Evolutionary conservation across 2,329 filamentous ascomycete species (phyloP), one percentile per base, ranked within the genome.

Genomic region (Knufia fluminis): DNA sequence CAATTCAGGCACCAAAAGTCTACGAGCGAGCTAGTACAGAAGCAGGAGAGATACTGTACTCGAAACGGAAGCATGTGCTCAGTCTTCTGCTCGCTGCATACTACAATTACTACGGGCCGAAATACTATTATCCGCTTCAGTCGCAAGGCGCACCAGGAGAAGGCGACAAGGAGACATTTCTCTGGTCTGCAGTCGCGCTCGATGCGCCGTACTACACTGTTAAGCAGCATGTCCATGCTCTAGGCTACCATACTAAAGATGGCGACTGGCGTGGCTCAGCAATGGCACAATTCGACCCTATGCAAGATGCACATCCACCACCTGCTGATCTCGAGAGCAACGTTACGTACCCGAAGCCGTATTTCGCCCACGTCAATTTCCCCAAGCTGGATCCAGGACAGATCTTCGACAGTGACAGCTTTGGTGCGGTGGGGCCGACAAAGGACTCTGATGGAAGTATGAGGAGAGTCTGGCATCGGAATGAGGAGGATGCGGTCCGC

Each of bases 131-230:
- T 52, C 64, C 66, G 0, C 58, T 75, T 0, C 62, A 73, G 7
- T 69, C 66, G 3, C 71, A 74, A 57, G 71, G 71, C 28, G 71
- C 67, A 6, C 62, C 68, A 0, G 73, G 72, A 9, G 65, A 74
- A 58, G 73, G 73, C 14, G 72, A 75, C 59, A 75, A 75, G 56
- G 72, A 75, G 55, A 74, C 71, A 0, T 75, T 75, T 54, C 57
- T 71, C 14, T 63, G 68, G 3, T 72, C 71, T 6, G 70, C 73
- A 7, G 53, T 66, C 2, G 68, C 62, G 9, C 58, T 71, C 1
- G 57, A 61, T 3, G 61, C 67, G 4, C 56, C 66, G 1, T 72
- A 67, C 55, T 71, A 73, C 54, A 62, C 67, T 28, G 71, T 74
- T 40, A 62, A 60, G 26, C 61, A 66, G 49, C 61, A 57, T 10